phyloP scores from a whole-genome alignment of 2,329 filamentous ascomycete genomes.

The Pestalotiopsis fici region DNA sequence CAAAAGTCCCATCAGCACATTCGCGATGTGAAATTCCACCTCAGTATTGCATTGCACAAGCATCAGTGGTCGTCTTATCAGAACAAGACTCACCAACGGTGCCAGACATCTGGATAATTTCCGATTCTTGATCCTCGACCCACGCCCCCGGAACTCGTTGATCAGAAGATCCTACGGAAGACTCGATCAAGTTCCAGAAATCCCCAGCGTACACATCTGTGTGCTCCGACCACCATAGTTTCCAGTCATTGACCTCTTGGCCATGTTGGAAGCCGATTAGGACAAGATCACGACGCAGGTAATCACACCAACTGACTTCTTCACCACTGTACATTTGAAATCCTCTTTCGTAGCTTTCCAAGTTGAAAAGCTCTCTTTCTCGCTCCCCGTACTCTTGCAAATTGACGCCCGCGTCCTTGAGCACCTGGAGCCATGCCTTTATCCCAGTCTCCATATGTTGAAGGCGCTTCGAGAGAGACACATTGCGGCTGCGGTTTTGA shows the following conservation, averaged over 20 bases:
- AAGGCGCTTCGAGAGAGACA: not conserved
- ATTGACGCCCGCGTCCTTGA: not conserved
- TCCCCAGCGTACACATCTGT: not conserved
- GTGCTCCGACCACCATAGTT: not conserved
- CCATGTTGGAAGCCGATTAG: not conserved
- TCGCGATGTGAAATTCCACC: too few relatives aligned
- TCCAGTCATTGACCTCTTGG: not conserved
- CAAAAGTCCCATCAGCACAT: too few relatives aligned
- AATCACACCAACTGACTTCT: not conserved
- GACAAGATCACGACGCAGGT: not conserved
- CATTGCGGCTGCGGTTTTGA: not conserved
- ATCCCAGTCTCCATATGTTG: not conserved
- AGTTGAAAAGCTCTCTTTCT: not conserved
- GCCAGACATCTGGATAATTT: not conserved
- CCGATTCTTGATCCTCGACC: not conserved
- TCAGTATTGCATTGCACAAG: too few relatives aligned
- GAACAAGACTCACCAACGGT: not conserved
- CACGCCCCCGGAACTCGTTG: not conserved
- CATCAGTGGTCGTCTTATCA: too few relatives aligned
- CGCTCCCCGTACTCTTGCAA: not conserved
- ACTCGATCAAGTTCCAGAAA: not conserved
- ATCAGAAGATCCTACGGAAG: not conserved
- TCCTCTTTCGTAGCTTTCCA: not conserved
- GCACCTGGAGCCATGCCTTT: not conserved
- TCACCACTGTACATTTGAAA: not conserved